Percentiles rank a stretch among this genome's conserved stretches.
Conservation (phyloP, 371 early-diverging fungal genomes). For the Apophysomyces elegans region DNA sequence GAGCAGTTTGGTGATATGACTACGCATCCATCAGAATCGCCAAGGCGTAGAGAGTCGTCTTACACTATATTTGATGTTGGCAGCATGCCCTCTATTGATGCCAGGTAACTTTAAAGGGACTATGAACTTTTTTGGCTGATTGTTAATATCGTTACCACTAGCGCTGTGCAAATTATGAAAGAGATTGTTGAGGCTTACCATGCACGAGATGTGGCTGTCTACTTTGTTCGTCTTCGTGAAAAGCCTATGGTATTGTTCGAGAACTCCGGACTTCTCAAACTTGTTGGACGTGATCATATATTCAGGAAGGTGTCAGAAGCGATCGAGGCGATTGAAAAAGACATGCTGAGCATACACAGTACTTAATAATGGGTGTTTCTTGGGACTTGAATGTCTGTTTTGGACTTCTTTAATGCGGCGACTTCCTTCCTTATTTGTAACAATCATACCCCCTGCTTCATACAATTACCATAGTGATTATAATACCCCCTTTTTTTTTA, state of each 20-base stretch:
- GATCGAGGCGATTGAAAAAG: conserved; percentile 57
- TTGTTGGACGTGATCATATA: conserved; percentile 69
- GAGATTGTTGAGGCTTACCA: conserved; percentile 88
- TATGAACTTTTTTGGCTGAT: neutral
- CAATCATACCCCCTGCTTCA: too few species aligned
- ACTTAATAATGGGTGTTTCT: neutral
- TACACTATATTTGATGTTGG: conserved; percentile 89
- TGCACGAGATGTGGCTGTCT: conserved; percentile 74
- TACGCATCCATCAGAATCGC: conserved; percentile 81
- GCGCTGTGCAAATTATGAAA: conserved; percentile 86
- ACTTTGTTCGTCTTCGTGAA: conserved; percentile 83
- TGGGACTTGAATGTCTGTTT: too few species aligned
- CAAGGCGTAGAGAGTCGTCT: conserved; percentile 64
- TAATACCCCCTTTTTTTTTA: too few species aligned
- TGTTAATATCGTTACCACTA: conserved; percentile 28
- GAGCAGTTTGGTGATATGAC: conserved; percentile 90
- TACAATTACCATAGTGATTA: too few species aligned
- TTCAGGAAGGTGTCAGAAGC: conserved; percentile 69
- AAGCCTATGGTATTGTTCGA: conserved; percentile 68
- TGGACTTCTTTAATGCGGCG: too few species aligned
- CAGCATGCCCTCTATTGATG: conserved; percentile 87
- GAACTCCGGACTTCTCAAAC: conserved; percentile 67
- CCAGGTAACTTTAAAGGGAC: conserved; percentile 56
- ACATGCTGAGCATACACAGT: conserved; percentile 35
- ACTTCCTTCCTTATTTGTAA: too few species aligned